These are phyloP conservation scores for Ophiorrhiza pumila DNA, from an alignment of 257 asterid genomes.

Conservation along the genomic window DNA sequence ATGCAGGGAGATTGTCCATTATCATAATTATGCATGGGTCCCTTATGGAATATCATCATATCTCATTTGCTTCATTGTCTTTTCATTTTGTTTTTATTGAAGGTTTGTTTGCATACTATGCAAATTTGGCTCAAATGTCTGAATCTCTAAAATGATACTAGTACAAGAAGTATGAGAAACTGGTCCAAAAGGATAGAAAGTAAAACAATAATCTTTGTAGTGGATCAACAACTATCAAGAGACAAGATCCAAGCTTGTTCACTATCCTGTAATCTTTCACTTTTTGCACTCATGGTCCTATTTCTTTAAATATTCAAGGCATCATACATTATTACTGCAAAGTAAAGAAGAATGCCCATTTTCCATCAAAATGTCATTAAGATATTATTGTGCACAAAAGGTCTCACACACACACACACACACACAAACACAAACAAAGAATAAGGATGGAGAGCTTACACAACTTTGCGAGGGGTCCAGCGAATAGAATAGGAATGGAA, in stretches of 20 bases:
- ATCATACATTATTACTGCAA: neutral
- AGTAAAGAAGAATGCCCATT: neutral
- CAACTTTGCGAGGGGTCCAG: conserved; percentile 81
- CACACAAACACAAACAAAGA: no score
- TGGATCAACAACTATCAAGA: no score
- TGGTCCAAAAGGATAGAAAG: neutral
- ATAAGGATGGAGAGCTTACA: conserved; percentile 47
- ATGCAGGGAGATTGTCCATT: neutral
- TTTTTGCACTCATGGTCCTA: conserved; percentile 8
- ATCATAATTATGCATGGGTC: neutral
- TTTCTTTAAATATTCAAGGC: neutral
- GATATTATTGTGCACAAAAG: neutral
- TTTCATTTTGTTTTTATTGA: neutral
- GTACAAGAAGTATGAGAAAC: neutral
- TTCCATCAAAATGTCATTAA: neutral
- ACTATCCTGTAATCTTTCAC: conserved; percentile 1
- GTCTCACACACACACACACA: no score
- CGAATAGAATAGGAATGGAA: conserved; percentile 68
- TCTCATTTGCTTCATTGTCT: neutral
- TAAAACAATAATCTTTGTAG: neutral
- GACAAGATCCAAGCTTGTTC: neutral
- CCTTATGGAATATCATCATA: neutral
- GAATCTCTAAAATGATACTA: neutral
- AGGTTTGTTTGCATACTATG: neutral
- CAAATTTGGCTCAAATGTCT: neutral